phyloP scores from a whole-genome alignment of 2,329 filamentous ascomycete genomes.

The Aspergillus spinulosporus region DNA sequence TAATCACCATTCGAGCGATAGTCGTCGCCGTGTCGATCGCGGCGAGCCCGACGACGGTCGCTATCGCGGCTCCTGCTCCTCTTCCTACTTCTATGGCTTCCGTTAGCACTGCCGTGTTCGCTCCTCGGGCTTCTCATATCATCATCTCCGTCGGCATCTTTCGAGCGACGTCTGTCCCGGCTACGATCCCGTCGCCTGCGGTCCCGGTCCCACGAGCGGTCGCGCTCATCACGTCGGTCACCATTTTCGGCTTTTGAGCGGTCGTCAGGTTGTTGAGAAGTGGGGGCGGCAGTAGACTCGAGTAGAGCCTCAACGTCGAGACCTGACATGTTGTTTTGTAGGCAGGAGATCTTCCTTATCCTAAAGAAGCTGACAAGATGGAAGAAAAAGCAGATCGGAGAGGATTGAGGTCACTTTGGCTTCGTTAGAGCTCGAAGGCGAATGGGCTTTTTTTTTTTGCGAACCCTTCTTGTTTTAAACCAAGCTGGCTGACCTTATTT shows the following conservation, averaged over 20 bases:
- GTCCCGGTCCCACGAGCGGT: slow-evolving; percentile 60
- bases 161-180: slow-evolving; percentile 52
- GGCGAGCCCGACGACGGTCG: slow-evolving; percentile 71
- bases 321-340: slow-evolving; percentile 59
- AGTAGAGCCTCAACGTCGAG: slow-evolving; percentile 87
- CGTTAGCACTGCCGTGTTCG: slow-evolving; percentile 69
- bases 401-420: slow-evolving; percentile 39
- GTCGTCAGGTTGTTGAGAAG: slow-evolving; percentile 56
- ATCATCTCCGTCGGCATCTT: slow-evolving; percentile 58
- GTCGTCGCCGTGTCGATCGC: slow-evolving; percentile 62
- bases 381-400: slow-evolving; percentile 27
- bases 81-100: slow-evolving; percentile 75
- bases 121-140: slow-evolving; percentile 67
- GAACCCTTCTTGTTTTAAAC: slow-evolving; percentile 37
- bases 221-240: slow-evolving; percentile 58
- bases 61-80: slow-evolving; percentile 77
- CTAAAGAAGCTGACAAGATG: slow-evolving; percentile 23
- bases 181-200: slow-evolving; percentile 62
- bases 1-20: slow-evolving; percentile 65
- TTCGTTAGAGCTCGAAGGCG: slow-evolving; percentile 35
- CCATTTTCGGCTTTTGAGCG: slow-evolving; percentile 57
- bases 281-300: slow-evolving; percentile 73
- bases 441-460: slow-evolving; percentile 30
- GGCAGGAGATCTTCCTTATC: slow-evolving; percentile 24
- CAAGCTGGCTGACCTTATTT: slow-evolving; percentile 14